Conservation (phyloP, 257 asterid genomes). For the Mitragyna speciosa region DNA sequence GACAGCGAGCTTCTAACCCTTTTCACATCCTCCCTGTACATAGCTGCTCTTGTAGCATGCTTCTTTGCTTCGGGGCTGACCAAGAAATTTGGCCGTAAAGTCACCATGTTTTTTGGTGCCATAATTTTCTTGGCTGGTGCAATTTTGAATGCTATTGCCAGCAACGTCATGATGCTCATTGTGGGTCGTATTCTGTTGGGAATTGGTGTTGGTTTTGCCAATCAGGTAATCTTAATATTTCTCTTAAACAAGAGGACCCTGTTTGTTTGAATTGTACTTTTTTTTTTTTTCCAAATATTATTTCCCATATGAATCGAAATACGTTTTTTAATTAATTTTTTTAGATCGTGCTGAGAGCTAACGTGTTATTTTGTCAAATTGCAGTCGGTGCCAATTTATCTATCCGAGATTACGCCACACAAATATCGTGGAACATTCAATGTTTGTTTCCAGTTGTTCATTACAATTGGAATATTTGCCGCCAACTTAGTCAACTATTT, state of each 20-base stretch:
- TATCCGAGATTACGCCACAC: constrained; percentile 24
- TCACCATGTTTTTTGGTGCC: too few relatives aligned
- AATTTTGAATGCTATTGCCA: not conserved
- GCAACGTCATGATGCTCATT: not conserved
- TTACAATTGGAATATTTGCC: constrained; percentile 22
- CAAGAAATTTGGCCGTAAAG: constrained; percentile 4
- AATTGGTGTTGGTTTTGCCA: constrained; percentile 14
- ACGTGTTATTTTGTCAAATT: not conserved
- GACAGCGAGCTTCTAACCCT: constrained; percentile 4
- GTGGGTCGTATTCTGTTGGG: constrained; percentile 15
- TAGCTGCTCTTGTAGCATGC: constrained; percentile 3
- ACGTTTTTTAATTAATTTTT: too few relatives aligned
- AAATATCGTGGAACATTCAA: constrained; percentile 22
- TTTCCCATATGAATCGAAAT: too few relatives aligned
- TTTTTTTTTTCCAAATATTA: too few relatives aligned
- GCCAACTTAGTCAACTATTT: constrained; percentile 25
- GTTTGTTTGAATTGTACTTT: too few relatives aligned
- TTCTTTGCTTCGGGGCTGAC: not conserved
- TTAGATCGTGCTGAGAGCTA: too few relatives aligned
- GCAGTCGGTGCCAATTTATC: constrained; percentile 28
- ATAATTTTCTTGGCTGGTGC: not conserved
- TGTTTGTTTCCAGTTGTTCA: constrained; percentile 19
- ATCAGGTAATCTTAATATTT: not conserved
- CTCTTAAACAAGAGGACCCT: too few relatives aligned
- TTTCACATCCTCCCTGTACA: constrained; percentile 10